Percentiles rank a stretch among this genome's conserved stretches.
These are phyloP conservation scores for Aspergillus hiratsukae DNA, from an alignment of 2,329 filamentous ascomycete genomes.

Conservation along the genomic window DNA sequence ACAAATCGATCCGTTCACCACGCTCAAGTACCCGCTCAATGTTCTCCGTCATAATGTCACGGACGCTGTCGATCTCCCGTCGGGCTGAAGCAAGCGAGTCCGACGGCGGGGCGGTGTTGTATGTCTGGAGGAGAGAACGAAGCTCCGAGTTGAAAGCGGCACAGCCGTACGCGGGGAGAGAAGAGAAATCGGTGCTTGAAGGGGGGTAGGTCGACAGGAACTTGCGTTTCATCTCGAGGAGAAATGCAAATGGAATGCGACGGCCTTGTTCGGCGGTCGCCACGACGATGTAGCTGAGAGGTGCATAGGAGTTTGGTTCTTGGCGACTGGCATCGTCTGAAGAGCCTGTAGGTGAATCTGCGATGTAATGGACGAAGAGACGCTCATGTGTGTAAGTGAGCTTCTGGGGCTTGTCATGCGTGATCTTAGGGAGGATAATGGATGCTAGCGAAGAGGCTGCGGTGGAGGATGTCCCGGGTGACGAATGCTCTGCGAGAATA, in stretches of 20 bases:
- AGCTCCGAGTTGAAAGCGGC: slow-evolving; percentile 80
- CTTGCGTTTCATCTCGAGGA: slow-evolving; percentile 82
- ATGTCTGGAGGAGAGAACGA: slow-evolving; percentile 73
- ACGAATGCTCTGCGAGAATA: slow-evolving; percentile 88
- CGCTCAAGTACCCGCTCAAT: slow-evolving; percentile 86
- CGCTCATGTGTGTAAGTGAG: slow-evolving; percentile 90
- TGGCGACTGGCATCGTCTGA: slow-evolving; percentile 23
- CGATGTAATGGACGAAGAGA: slow-evolving; percentile 93
- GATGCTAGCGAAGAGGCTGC: slow-evolving; percentile 87
- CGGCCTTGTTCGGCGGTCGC: slow-evolving; percentile 76
- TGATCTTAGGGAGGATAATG: slow-evolving; percentile 91
- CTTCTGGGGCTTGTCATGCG: slow-evolving; percentile 74
- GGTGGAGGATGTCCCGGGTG: slow-evolving; percentile 74
- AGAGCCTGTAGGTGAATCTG: slow-evolving; percentile 68
- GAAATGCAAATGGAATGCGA: slow-evolving; percentile 86
- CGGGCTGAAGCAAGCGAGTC: slow-evolving; percentile 82
- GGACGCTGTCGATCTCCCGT: slow-evolving; percentile 85
- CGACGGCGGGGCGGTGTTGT: slow-evolving; percentile 71
- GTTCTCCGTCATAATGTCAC: slow-evolving; percentile 92
- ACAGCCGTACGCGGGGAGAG: slow-evolving; percentile 83
- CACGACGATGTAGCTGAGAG: slow-evolving; percentile 87
- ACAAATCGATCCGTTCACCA: slow-evolving; percentile 85
- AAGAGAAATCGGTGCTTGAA: slow-evolving; percentile 64
- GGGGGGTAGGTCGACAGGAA: slow-evolving; percentile 71
- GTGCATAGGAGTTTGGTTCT: slow-evolving; percentile 61